Evolutionary conservation across 371 early-diverging fungal genomes (phyloP).

Genomic region (Mucor ambiguus): DNA sequence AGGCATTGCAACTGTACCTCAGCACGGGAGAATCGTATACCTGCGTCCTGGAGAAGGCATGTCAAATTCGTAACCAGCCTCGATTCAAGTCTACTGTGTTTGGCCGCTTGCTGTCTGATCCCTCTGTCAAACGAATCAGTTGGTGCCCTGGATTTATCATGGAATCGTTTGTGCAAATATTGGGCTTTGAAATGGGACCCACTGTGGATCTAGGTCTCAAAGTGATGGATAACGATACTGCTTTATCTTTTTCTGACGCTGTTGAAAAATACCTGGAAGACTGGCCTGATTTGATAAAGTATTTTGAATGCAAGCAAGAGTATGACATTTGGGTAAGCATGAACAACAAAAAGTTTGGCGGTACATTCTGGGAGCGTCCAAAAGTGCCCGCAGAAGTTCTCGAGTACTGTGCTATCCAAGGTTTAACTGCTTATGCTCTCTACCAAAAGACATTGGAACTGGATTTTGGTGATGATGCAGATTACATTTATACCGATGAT

Average conservation of each 20-base stretch:
- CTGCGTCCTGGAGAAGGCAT: slow-evolving; percentile 26
- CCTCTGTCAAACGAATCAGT: slow-evolving; percentile 26
- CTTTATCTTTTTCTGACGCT: background rate
- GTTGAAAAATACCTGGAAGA: slow-evolving; percentile 15
- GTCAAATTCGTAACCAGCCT: background rate
- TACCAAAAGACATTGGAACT: background rate
- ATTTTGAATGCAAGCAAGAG: slow-evolving; percentile 10
- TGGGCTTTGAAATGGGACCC: slow-evolving; percentile 30
- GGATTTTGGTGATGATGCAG: slow-evolving; percentile 5
- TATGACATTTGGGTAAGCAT: slow-evolving; percentile 2
- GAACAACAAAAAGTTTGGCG: slow-evolving; percentile 21
- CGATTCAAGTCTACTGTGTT: slow-evolving; percentile 9
- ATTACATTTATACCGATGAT: background rate
- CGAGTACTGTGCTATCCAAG: slow-evolving; percentile 32
- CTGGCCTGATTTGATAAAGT: slow-evolving; percentile 19
- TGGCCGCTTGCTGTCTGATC: slow-evolving; percentile 27
- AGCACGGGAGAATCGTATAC: slow-evolving; percentile 34
- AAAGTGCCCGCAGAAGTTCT: slow-evolving; percentile 15
- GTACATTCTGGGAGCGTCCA: slow-evolving; percentile 31
- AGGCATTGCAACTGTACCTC: slow-evolving; percentile 36
- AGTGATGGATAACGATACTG: background rate
- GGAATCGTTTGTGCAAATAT: slow-evolving; percentile 6
- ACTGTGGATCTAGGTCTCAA: slow-evolving; percentile 21
- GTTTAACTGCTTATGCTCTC: slow-evolving; percentile 20
- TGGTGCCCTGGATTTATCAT: slow-evolving; percentile 30